A percentile compares a stretch with the other conserved stretches of the same genome.
Conservation (phyloP, 2,329 filamentous ascomycete genomes). For the Cladophialophora immunda region DNA sequence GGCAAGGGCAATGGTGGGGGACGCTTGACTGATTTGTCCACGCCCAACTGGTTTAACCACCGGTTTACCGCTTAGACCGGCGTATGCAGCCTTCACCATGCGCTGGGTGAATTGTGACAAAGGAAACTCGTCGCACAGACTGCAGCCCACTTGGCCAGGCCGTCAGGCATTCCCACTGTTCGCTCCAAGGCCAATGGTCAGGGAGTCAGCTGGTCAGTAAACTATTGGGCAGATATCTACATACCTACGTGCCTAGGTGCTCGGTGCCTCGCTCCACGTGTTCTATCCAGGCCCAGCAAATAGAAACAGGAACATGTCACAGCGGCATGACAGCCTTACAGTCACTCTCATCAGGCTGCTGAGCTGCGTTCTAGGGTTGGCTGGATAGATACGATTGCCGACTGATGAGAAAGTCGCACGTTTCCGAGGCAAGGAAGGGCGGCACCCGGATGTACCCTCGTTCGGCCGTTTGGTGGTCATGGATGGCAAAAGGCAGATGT, state of each 20-base stretch:
- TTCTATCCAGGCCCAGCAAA: background rate
- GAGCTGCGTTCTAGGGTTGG: background rate
- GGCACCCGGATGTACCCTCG: background rate
- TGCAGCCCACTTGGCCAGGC: background rate
- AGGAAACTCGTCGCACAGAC: background rate
- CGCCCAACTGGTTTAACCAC: background rate
- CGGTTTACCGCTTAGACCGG: background rate
- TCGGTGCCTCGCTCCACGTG: background rate
- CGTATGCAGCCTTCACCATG: background rate
- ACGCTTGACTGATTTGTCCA: constrained; percentile 4
- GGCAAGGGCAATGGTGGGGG: background rate
- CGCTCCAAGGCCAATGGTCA: background rate
- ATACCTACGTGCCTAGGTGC: background rate
- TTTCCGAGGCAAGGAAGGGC: background rate
- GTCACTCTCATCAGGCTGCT: background rate
- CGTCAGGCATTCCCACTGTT: background rate
- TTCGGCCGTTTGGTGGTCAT: background rate
- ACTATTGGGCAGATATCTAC: background rate
- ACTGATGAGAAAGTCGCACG: background rate
- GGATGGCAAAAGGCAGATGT: background rate
- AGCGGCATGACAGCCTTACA: background rate
- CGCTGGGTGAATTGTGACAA: background rate
- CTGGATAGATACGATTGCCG: background rate
- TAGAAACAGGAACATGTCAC: background rate
- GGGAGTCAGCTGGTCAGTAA: background rate